Percentiles rank a stretch among this genome's conserved stretches.
These are phyloP conservation scores for Medicago arabica DNA, from an alignment of 306 rosid genomes.

Conservation along the genomic window DNA sequence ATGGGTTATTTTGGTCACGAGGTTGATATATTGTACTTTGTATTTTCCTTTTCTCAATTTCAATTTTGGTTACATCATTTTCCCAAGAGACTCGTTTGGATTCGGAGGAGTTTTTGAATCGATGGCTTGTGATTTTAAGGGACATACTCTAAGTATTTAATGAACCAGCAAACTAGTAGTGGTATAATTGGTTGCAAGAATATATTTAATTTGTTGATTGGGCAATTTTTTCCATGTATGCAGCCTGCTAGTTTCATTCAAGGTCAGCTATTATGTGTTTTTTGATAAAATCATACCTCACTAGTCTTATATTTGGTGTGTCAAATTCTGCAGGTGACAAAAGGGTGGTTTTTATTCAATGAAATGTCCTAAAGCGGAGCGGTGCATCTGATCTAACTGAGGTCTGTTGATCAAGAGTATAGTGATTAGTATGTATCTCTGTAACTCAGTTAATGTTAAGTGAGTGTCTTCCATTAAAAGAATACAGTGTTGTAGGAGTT, in stretches of 20 bases:
- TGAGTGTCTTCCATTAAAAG: not conserved
- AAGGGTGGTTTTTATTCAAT: not conserved
- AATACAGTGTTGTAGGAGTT: not conserved
- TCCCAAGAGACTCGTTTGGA: not conserved
- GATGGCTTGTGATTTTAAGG: not conserved
- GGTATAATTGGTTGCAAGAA: not conserved
- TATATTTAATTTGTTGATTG: not conserved
- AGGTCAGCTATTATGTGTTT: not conserved
- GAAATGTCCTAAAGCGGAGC: not conserved
- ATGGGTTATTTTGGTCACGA: not conserved
- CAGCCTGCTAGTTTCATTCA: not conserved
- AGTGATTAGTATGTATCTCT: not conserved
- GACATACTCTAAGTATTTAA: slow-evolving; percentile 9
- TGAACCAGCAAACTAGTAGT: not conserved
- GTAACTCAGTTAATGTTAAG: not conserved
- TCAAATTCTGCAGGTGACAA: slow-evolving; percentile 2
- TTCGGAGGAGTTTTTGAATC: not conserved
- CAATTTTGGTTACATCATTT: not conserved
- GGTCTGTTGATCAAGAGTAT: not conserved
- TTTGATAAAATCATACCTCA: not conserved
- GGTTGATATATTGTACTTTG: not conserved
- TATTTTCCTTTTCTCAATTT: slow-evolving; percentile 8
- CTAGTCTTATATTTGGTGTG: not conserved
- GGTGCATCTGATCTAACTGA: not conserved
- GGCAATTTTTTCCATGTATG: not conserved